Percentiles rank a stretch among this genome's conserved stretches.
Conservation (phyloP, 805 yeast species). For the Yamadazyma takamatsuzukensis region DNA sequence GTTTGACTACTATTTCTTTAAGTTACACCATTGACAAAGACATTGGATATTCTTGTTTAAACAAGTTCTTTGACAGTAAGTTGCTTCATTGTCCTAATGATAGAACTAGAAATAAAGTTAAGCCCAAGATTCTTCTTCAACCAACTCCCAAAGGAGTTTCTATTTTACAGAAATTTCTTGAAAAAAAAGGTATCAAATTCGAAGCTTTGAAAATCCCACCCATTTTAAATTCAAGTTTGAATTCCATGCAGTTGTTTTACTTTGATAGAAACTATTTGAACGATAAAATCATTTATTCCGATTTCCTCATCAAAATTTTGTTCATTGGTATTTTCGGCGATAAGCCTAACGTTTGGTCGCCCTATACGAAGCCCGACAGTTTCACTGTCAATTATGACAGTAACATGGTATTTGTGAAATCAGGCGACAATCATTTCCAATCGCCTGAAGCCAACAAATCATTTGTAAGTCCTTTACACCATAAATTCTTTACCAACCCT, state of each 20-base stretch:
- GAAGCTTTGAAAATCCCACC: constrained; percentile 35
- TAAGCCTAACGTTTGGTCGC: constrained; percentile 66
- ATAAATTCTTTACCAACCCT: constrained; percentile 80
- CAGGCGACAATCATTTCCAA: neutral
- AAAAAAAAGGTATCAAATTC: constrained; percentile 48
- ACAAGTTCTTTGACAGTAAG: constrained; percentile 55
- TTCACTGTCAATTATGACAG: constrained; percentile 5
- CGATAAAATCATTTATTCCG: constrained; percentile 60
- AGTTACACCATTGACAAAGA: constrained; percentile 51
- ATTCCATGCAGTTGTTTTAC: constrained; percentile 65
- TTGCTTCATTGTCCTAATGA: constrained; percentile 74
- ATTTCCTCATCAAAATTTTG: constrained; percentile 59
- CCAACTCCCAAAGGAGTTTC: constrained; percentile 93
- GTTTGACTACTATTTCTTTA: constrained; percentile 50
- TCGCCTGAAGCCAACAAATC: neutral
- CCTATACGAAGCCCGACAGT: constrained; percentile 40
- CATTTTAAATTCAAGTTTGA: constrained; percentile 54
- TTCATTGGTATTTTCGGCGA: constrained; percentile 64
- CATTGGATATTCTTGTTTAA: constrained; percentile 45
- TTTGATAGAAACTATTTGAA: constrained; percentile 63
- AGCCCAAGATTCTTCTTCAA: constrained; percentile 47
- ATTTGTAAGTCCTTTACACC: constrained; percentile 60
- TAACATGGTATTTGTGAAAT: neutral
- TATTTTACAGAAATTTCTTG: constrained; percentile 57
- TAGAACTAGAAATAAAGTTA: constrained; percentile 54